Base-by-base conservation (phyloP, 805 yeast species). In the Metschnikowia gruessii region DNA sequence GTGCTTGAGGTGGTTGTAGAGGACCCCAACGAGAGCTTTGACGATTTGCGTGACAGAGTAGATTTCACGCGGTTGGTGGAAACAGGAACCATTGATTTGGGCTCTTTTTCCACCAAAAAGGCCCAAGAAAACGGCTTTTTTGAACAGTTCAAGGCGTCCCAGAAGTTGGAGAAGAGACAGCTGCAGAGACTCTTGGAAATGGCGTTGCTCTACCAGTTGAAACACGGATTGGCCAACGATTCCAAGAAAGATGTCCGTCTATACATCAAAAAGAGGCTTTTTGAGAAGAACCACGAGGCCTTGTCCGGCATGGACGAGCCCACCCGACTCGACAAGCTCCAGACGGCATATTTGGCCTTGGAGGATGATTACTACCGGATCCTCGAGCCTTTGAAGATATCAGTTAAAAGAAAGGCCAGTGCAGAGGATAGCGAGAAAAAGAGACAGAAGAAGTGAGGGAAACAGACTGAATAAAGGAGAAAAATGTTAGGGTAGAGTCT, bases 11-110 rank as follows among this genome's bases (percentile, higher is more conserved):
- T 94, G 33, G 88, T 92, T 0, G 89, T 94, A 3, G 98, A 94
- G 62, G 99, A 94, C 62, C 98, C 98, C 2, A 87, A 85, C 59
- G 97, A 90, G 61, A 80, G 81, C 30, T 92, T 94, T 66, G 99
- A 94, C 60, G 95, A 87, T 59, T 70, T 94, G 54, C 76, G 99
- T 48, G 97, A 94, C 61, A 71, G 92, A 28, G 77, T 82, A 52
- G 98, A 94, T 59, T 70, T 89, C 54, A 40, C 45, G n/a, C 49
- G 68, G 38, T 39, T 56, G 42, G 26, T 43, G n/a, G 45, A 24
- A 16, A 12, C 28, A 10, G 45, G 42, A 11, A 18, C 39, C 19
- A 32, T 55, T 11, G 54, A 49, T 18, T 29, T 45, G 45, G 42
- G 33, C 40, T 30, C 44, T 11, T 33, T 49, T 30, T 43, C 49